These are phyloP conservation scores for Oemleria cerasiformis DNA, from an alignment of 306 rosid genomes.

Conservation along the genomic window DNA sequence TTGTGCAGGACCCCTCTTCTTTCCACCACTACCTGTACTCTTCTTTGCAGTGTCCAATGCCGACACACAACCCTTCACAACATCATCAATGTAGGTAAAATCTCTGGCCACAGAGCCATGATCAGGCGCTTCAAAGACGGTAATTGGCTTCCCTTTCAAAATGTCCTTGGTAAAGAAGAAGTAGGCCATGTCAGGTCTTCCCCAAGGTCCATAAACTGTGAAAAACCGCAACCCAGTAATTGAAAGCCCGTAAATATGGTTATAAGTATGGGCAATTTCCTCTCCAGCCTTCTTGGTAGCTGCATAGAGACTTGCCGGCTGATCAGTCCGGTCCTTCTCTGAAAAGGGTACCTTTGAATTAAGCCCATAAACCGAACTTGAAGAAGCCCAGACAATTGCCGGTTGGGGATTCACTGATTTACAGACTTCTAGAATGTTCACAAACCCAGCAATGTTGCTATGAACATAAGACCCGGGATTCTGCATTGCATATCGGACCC, in stretches of 20 bases:
- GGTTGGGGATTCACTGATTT: constrained; percentile 77
- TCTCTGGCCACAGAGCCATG: constrained; percentile 78
- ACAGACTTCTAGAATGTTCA: constrained; percentile 63
- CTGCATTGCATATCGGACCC: constrained; percentile 83
- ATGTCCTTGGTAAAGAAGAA: constrained; percentile 77
- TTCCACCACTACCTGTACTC: constrained; percentile 86
- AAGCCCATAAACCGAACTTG: constrained; percentile 84
- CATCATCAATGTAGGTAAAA: constrained; percentile 81
- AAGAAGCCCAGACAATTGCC: constrained; percentile 76
- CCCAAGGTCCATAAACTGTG: constrained; percentile 91
- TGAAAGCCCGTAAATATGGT: constrained; percentile 79
- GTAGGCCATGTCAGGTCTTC: constrained; percentile 94
- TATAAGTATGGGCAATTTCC: constrained; percentile 73
- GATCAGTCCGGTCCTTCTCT: constrained; percentile 75
- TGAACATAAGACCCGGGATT: constrained; percentile 70
- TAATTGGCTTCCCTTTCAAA: constrained; percentile 60
- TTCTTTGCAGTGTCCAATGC: constrained; percentile 80
- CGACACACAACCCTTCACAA: constrained; percentile 73
- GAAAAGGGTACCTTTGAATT: constrained; percentile 79
- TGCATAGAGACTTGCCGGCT: constrained; percentile 76
- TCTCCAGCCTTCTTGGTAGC: constrained; percentile 89
- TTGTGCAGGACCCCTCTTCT: constrained; percentile 75
- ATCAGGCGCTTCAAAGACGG: constrained; percentile 59
- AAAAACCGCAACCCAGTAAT: constrained; percentile 76
- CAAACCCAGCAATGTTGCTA: constrained; percentile 76